Percentiles rank a stretch among this genome's conserved stretches.
phyloP scores from a whole-genome alignment of 2,329 filamentous ascomycete genomes.

The Paracorniculantispora psalliotae region DNA sequence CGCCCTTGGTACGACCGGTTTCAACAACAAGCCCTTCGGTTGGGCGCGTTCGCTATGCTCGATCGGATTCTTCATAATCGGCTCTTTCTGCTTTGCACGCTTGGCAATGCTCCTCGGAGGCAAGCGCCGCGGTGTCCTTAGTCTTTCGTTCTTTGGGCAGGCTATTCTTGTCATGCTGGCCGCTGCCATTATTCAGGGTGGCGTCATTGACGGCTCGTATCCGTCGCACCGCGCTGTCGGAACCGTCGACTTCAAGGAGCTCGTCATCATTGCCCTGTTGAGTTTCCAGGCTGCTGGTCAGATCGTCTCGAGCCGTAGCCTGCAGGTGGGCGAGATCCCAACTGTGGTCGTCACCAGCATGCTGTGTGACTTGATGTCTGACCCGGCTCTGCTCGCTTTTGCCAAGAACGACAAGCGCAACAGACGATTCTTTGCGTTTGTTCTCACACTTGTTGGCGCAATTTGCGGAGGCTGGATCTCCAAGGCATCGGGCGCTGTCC shows the following conservation, averaged over 20 bases:
- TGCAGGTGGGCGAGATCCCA: constrained; percentile 50
- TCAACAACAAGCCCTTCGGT: constrained; percentile 44
- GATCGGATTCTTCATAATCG: constrained; percentile 47
- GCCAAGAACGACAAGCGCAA: constrained; percentile 46
- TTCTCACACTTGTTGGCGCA: constrained; percentile 42
- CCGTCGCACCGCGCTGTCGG: constrained; percentile 7
- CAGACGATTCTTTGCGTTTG: constrained; percentile 39
- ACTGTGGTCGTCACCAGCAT: constrained; percentile 51
- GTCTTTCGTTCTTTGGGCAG: constrained; percentile 48
- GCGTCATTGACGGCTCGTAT: constrained; percentile 23
- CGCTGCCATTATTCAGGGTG: constrained; percentile 45
- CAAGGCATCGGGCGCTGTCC: constrained; percentile 35
- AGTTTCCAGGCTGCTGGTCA: constrained; percentile 51
- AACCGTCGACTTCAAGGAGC: constrained; percentile 25
- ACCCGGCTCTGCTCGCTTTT: constrained; percentile 40
- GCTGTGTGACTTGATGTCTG: constrained; percentile 49
- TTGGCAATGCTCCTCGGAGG: constrained; percentile 29
- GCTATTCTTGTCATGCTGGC: constrained; percentile 46
- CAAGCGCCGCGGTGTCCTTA: constrained; percentile 37
- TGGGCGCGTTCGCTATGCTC: constrained; percentile 47
- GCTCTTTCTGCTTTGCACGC: constrained; percentile 41
- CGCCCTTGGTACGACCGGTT: constrained; percentile 50
- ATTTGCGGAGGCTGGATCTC: constrained; percentile 46
- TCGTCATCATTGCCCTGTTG: constrained; percentile 41
- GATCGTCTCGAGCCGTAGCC: constrained; percentile 43